These are phyloP conservation scores for Lophiostoma macrostomum DNA, from an alignment of 495 filamentous ascomycete genomes.

Conservation along the genomic window DNA sequence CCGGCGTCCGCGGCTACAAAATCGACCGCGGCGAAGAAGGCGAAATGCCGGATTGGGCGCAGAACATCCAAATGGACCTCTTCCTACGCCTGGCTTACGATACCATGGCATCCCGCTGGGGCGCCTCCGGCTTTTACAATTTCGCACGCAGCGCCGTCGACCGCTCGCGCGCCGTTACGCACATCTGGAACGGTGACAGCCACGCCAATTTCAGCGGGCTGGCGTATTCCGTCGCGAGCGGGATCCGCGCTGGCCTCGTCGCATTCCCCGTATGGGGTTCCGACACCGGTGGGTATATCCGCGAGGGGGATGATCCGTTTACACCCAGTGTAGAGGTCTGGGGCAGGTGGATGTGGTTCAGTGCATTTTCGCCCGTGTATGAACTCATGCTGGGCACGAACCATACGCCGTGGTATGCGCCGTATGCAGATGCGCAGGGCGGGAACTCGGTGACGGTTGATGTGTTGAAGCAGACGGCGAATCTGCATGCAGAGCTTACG, in stretches of 20 bases:
- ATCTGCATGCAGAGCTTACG: constrained; percentile 34
- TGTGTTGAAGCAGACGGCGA: constrained; percentile 34
- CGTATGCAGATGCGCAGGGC: constrained; percentile 35
- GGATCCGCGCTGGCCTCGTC: constrained; percentile 38
- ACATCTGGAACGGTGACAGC: constrained; percentile 40
- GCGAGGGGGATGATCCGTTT: constrained; percentile 18
- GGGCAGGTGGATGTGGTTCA: constrained; percentile 42
- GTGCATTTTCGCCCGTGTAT: constrained; percentile 37
- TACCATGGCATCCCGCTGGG: constrained; percentile 36
- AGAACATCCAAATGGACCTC: constrained; percentile 38
- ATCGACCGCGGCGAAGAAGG: constrained; percentile 41
- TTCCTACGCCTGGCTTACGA: constrained; percentile 37
- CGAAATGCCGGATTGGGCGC: constrained; percentile 39
- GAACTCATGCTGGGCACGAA: constrained; percentile 41
- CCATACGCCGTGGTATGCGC: constrained; percentile 40
- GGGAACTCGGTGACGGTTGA: constrained; percentile 28
- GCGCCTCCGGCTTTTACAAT: constrained; percentile 34
- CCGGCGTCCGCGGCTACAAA: constrained; percentile 41
- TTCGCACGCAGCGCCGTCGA: constrained; percentile 38
- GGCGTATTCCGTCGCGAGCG: constrained; percentile 33
- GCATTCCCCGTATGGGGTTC: constrained; percentile 36
- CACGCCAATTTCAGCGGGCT: constrained; percentile 36
- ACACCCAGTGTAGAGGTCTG: constrained; percentile 38
- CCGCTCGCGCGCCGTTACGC: constrained; percentile 26
- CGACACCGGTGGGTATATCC: constrained; percentile 39